Percentiles rank a stretch among this genome's conserved stretches.
Conservation (phyloP, 306 rosid genomes). For the Argentina anserina region DNA sequence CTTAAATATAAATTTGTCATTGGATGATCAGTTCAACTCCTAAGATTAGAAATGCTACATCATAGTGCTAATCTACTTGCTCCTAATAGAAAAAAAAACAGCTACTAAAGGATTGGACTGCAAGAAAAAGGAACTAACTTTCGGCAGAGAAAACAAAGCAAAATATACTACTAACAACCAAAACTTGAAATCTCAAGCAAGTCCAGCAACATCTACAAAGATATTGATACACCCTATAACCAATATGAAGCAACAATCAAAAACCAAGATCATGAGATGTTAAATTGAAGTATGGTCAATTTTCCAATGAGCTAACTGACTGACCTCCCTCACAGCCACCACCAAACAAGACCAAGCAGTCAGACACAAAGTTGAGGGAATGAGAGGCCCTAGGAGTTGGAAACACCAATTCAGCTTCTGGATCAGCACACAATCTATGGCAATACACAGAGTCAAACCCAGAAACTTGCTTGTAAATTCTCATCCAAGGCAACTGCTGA, state of each 20-base stretch:
- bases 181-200: not conserved
- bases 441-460: constrained; percentile 52
- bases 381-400: constrained; percentile 90
- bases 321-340: constrained; percentile 95
- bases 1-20: not conserved
- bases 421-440: constrained; percentile 35
- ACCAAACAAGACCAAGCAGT: constrained; percentile 73
- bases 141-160: not conserved
- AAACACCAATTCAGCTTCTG: constrained; percentile 37
- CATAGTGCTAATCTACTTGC: not conserved
- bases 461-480: constrained; percentile 60
- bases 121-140: not conserved
- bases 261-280: not conserved
- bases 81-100: not conserved
- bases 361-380: constrained; percentile 87
- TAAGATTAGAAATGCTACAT: not conserved
- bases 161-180: not conserved
- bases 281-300: not conserved
- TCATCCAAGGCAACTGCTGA: constrained; percentile 63
- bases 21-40: not conserved
- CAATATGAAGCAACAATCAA: not conserved
- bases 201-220: not conserved
- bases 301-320: constrained; percentile 12
- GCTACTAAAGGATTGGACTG: not conserved
- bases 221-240: not conserved